Base-by-base conservation (phyloP, 768 basidiomycete species). In the Tephrocybe sp. region DNA sequence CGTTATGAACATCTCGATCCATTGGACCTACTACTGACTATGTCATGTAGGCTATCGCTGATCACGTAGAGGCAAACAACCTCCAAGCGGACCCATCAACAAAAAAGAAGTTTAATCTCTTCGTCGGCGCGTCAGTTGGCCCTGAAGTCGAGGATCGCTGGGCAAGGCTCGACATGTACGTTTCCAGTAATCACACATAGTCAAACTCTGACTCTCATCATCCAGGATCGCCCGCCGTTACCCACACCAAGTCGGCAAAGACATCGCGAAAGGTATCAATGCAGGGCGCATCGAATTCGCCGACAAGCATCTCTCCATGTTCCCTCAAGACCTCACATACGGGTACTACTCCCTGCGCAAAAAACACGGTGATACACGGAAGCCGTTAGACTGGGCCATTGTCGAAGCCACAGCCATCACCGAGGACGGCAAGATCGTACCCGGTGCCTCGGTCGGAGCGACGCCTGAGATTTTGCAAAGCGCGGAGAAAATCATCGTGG, bases 231-330 rank as follows among this genome's bases (percentile, higher is more conserved):
- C 70, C 1, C 70, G 73, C 26, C 67, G 77, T 3, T 77, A 77
- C 56, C 77, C 77, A 20, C 76, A 78, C 55, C 76, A 78, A 61
- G 76, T 77, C 32, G 77, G 77, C 2, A 77, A 74, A 55, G 74
- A 78, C 6, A 67, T 75, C 26, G 62, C 75, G 0, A 77, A 75
- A 53, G 77, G 77, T 2, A 79, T 77, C 55, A 77, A 79, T 52
- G 69, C 67, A 3, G 76, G 76, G 3, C 66, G 77, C 1, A 77
- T 77, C 48, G 68, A 70, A 24, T 77, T 77, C 40, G 69, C 75
- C 8, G 77, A 77, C 61, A 77, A 77, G 58, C 76, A 77, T 58
- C 64, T 78, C 21, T 76, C 75, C 11, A 77, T 78, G 77, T 78
- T 78, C 56, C 76, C 75, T 0, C 76, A 78, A 53, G 77, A 78